Percentiles rank a stretch among this genome's conserved stretches.
phyloP scores from a whole-genome alignment of 441 rosid species.

The Croton laevigatus region DNA sequence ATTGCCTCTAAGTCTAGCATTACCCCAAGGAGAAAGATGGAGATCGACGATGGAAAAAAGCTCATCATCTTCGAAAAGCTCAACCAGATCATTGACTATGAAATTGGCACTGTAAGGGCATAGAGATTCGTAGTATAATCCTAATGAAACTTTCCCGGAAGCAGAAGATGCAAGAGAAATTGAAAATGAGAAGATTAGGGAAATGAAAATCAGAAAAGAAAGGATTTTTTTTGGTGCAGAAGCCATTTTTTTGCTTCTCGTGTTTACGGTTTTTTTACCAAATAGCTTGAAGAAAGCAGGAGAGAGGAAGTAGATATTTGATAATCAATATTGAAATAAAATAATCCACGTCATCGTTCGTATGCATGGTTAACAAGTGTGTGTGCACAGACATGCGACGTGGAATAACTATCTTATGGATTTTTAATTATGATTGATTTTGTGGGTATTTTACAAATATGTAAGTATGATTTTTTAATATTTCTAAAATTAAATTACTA shows the following conservation, averaged over 20 bases:
- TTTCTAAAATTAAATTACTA: no score
- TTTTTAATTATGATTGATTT: no score
- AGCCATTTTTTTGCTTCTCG: slow-evolving; percentile 19
- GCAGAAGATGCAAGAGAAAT: slow-evolving; percentile 27
- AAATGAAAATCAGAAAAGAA: slow-evolving; percentile 6
- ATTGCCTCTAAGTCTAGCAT: slow-evolving; percentile 52
- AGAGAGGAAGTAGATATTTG: no score
- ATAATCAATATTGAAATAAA: no score
- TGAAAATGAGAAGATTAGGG: slow-evolving; percentile 18
- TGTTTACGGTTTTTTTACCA: no score
- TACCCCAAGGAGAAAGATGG: slow-evolving; percentile 78
- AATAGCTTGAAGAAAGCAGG: no score
- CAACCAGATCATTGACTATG: slow-evolving; percentile 47
- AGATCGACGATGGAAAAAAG: slow-evolving; percentile 71
- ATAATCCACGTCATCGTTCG: no score
- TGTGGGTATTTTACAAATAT: no score
- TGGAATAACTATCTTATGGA: no score
- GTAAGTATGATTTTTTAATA: no score
- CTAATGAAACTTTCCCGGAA: slow-evolving; percentile 48
- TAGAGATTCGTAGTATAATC: slow-evolving; percentile 72
- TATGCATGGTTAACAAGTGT: no score
- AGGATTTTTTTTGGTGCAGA: slow-evolving; percentile 7
- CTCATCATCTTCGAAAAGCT: slow-evolving; percentile 49
- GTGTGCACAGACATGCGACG: no score
- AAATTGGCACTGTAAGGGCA: slow-evolving; percentile 77